Evolutionary conservation across 2,329 filamentous ascomycete species (phyloP), one percentile per base, ranked within the genome.

Genomic region (Herpotrichia juniperi): DNA sequence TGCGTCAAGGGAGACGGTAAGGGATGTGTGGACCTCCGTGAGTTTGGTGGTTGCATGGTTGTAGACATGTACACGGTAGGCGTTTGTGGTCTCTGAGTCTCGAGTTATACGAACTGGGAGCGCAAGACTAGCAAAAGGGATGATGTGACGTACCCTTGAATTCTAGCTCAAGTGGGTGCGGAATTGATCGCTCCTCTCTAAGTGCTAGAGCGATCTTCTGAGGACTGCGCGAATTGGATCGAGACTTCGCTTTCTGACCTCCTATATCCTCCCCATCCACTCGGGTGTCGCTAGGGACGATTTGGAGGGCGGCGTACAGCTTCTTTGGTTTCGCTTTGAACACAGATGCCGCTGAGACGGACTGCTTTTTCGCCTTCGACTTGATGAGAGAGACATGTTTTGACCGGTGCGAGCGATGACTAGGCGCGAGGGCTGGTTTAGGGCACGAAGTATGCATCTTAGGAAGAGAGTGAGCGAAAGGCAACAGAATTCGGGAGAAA

Each of bases 31-130:
- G 48, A 7, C 54, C 42, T 37, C 67, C 31, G 28, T 21, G 50
- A 74, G 60, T 24, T 54, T 59, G 11, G 50, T 40, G 1, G 59
- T 53, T 12, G 61, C 48, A 6, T 26, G 54, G 2, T 54, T 21
- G 54, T 64, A 63, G 30, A 73, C 42, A 37, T 66, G 56, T 17
- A 50, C 58, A 43, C 66, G 67, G 52, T 71, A 70, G 16, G 50
- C 50, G 5, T 50, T 50, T 35, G 65, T 66, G 9, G 60, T 54
- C 7, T 72, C 72, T 73, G 25, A 31, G 30, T 21, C 26, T 8
- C 40, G 8, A 10, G 4, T 2, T 3, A 22, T n/a, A 17, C 12
- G 24, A 42, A 35, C 16, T 37, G 16, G 26, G 37, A 21, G n/a
- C 39, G 21, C 10, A 9, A n/a, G 37, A 21, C 39, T 34, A 35